Conservation (phyloP, 805 yeast species). For the Groenewaldozyma tartarivorans region DNA sequence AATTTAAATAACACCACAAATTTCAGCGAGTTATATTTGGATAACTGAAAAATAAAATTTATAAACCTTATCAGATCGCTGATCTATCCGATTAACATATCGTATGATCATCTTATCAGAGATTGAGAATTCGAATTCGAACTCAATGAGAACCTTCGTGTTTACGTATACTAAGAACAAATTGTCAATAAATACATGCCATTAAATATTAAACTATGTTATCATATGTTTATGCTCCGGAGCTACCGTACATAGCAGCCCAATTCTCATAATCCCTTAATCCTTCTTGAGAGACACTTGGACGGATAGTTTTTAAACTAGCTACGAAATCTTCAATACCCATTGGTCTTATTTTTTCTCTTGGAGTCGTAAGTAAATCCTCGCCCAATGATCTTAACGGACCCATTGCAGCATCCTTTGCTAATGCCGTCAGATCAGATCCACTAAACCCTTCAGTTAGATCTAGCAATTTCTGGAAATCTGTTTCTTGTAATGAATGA, state of each 20-base stretch:
- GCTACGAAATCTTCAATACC: slow-evolving; percentile 60
- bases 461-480: slow-evolving; percentile 48
- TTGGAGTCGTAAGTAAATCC: slow-evolving; percentile 54
- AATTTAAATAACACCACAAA: too few relatives aligned
- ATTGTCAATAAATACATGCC: too few relatives aligned
- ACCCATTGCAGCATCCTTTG: slow-evolving; percentile 98
- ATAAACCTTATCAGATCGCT: too few relatives aligned
- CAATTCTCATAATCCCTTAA: slow-evolving; percentile 74
- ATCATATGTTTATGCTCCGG: slow-evolving; percentile 59
- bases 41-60: neutral
- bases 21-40: neutral
- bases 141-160: too few relatives aligned
- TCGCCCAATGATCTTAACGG: slow-evolving; percentile 89
- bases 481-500: slow-evolving; percentile 55
- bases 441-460: slow-evolving; percentile 85
- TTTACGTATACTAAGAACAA: too few relatives aligned
- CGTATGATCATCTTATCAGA: too few relatives aligned
- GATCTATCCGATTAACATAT: too few relatives aligned
- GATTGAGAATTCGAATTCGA: too few relatives aligned
- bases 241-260: slow-evolving; percentile 80
- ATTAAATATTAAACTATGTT: too few relatives aligned
- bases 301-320: slow-evolving; percentile 72
- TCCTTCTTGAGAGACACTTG: slow-evolving; percentile 81
- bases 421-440: slow-evolving; percentile 83
- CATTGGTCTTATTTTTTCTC: slow-evolving; percentile 72